Base-by-base conservation (phyloP, 2,329 filamentous ascomycete species). In the Aspergillus cejpii region DNA sequence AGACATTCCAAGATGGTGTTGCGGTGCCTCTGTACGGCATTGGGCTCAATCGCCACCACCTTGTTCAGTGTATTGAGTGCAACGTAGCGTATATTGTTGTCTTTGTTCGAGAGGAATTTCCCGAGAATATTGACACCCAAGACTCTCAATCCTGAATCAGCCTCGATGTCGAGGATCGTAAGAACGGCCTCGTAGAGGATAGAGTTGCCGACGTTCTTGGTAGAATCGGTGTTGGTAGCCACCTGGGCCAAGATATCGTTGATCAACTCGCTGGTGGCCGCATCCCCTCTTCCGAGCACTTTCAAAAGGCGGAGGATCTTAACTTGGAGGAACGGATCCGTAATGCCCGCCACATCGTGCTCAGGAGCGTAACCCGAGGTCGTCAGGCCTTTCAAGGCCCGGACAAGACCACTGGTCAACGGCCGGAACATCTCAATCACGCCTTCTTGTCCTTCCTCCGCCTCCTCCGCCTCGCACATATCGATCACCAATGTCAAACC, bases 21-120 rank as follows among this genome's bases (percentile, higher is more conserved):
- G 44, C 94, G 82, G 67, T 98, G 92, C 63, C 92, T 79, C 67
- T 98, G 92, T 1, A 98, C 92, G 3, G 92, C 92, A 64, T 97
- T 97, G 11, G 92, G 92, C 65, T 98, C 92, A 39, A 98, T 90
- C 3, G 92, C 92, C 37, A 98, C 92, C 14, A 98, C 92, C 69
- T 96, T 97, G 71, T 96, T 94, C 39, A 98, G 74, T 0, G 92
- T 98, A 69, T 98, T 98, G 41, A 98, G 75, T 14, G 92, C 92
- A 41, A 98, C 92, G 62, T 98, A 98, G 67, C 92, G 85, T 59
- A 98, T 98, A 64, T 98, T 98, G 75, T 98, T 98, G 70, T 98
- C 92, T 57, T 91, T 84, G 73, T 98, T 98, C n/a, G 90, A 84
- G 50, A 98, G 72, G 71, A 98, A 98, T 65, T 97, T 98, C 64